A percentile compares a stretch with the other conserved stretches of the same genome.
Evolutionary conservation across 2,329 filamentous ascomycete species (phyloP).

Genomic region (Colletotrichum sidae): DNA sequence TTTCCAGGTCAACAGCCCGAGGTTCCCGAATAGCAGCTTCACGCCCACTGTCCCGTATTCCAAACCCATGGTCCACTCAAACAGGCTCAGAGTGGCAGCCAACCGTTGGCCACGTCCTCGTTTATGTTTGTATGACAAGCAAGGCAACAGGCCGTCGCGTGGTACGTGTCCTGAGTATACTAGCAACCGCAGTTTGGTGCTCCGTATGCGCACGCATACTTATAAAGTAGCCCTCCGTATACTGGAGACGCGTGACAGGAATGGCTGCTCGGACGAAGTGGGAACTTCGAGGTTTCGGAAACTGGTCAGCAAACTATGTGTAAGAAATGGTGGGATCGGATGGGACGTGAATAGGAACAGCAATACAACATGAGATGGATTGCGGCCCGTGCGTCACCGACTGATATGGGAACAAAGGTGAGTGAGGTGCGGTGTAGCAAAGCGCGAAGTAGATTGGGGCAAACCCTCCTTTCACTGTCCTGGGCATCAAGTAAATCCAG

Average conservation of each 20-base stretch:
- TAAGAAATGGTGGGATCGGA: constrained; percentile 7
- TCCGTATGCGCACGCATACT: too few species aligned
- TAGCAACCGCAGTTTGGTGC: background rate
- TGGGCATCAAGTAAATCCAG: too few species aligned
- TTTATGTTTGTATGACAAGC: constrained; percentile 15
- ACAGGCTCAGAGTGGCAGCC: constrained; percentile 1
- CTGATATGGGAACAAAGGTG: constrained; percentile 19
- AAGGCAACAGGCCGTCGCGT: constrained; percentile 1
- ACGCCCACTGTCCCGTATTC: background rate
- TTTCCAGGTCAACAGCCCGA: background rate
- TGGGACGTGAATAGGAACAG: background rate
- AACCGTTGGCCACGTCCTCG: constrained; percentile 8
- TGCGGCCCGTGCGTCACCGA: constrained; percentile 33
- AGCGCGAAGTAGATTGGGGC: too few species aligned
- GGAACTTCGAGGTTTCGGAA: constrained; percentile 17
- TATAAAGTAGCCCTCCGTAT: too few species aligned
- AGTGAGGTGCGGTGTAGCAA: background rate
- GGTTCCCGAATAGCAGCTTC: background rate
- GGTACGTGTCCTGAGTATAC: background rate
- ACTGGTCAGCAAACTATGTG: constrained; percentile 21
- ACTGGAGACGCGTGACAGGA: constrained; percentile 3
- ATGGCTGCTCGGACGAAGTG: constrained; percentile 31
- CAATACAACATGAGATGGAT: constrained; percentile 15
- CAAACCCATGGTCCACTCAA: constrained; percentile 7
- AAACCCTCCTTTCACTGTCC: too few species aligned